Conservation (phyloP, 148 eudicot species). For the Drosera capensis region DNA sequence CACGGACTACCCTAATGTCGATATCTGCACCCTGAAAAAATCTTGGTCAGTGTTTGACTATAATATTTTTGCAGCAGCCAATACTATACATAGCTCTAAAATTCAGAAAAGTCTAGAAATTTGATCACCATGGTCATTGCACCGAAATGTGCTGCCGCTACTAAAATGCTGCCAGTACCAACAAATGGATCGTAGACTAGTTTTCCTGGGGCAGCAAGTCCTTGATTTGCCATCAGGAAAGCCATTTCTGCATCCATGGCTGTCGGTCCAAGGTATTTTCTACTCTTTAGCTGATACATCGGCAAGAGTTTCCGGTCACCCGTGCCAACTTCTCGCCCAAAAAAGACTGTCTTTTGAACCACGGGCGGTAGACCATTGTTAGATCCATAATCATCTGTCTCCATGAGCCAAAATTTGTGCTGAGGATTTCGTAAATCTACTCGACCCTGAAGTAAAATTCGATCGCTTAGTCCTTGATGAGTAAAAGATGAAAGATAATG, state of each 20-base stretch:
- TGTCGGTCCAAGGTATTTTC: conserved; percentile 89
- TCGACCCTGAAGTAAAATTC: conserved; percentile 46
- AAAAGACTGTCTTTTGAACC: conserved; percentile 57
- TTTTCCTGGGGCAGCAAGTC: conserved; percentile 73
- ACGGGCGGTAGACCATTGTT: conserved; percentile 89
- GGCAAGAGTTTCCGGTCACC: conserved; percentile 86
- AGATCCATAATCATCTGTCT: conserved; percentile 67
- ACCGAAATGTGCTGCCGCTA: conserved; percentile 90
- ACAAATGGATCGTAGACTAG: conserved; percentile 95
- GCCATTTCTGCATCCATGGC: conserved; percentile 99
- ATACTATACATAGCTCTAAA: neutral
- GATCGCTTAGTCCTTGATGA: no score
- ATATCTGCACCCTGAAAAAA: conserved; percentile 97
- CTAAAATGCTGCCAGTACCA: conserved; percentile 90
- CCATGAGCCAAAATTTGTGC: conserved; percentile 77
- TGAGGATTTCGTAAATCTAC: conserved; percentile 64
- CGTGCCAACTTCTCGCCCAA: conserved; percentile 83
- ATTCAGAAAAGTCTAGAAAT: neutral
- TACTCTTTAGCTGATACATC: conserved; percentile 85
- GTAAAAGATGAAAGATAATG: no score
- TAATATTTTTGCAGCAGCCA: conserved; percentile 1
- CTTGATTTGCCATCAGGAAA: conserved; percentile 96
- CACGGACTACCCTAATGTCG: conserved; percentile 98
- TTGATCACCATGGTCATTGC: conserved; percentile 93
- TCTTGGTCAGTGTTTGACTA: conserved; percentile 28